These are phyloP conservation scores for Lippia alba DNA, from an alignment of 305 asterid genomes.

Conservation along the genomic window DNA sequence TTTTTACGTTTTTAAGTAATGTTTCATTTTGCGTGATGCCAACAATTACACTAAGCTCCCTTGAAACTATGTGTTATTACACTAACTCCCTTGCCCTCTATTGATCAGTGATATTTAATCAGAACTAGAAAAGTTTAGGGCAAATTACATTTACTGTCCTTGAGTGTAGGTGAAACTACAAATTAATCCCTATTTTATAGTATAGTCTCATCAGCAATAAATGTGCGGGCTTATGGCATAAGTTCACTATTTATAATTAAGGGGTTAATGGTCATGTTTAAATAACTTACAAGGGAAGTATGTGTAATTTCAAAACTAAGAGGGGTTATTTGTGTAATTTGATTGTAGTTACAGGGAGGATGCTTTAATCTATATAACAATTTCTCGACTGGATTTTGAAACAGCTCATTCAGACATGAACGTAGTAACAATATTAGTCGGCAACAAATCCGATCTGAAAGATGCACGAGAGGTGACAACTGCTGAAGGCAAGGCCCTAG, in stretches of 20 bases:
- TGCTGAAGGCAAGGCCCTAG: slow-evolving; percentile 57
- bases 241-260: too few species aligned
- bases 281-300: not conserved
- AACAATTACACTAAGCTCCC: not conserved
- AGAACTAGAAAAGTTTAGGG: not conserved
- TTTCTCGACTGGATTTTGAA: not conserved
- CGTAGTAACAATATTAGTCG: slow-evolving; percentile 62
- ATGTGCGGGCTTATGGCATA: too few species aligned
- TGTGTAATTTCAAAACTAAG: not conserved
- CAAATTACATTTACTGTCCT: not conserved
- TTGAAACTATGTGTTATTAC: not conserved
- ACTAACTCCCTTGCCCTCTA: not conserved
- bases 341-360: not conserved
- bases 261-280: too few species aligned
- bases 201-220: too few species aligned
- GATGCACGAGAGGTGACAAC: slow-evolving; percentile 56
- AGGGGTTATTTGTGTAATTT: not conserved
- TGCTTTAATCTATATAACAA: not conserved
- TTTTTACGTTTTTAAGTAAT: not conserved
- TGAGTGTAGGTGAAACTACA: too few species aligned
- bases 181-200: too few species aligned
- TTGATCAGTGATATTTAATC: too few species aligned
- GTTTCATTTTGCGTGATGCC: not conserved
- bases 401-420: slow-evolving; percentile 67
- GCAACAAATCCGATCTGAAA: slow-evolving; percentile 69